Evolutionary conservation across 768 basidiomycete species (phyloP).

Genomic region (Tulasnella sp.): DNA sequence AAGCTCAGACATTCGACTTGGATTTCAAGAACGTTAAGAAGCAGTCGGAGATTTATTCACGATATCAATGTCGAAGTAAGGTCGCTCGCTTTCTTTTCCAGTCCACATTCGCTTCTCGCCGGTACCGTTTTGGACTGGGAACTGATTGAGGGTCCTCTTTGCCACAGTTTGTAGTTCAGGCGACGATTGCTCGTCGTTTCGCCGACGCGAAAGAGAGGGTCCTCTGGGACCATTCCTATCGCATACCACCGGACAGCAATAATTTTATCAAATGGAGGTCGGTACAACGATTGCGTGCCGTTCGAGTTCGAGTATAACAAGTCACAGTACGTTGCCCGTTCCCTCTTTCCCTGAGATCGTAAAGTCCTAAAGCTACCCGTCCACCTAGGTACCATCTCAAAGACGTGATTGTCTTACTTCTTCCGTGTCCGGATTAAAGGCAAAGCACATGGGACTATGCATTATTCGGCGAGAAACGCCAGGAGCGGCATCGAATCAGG

Average conservation of each 20-base stretch:
- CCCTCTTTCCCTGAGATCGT: not conserved
- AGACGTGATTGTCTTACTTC: constrained; percentile 97
- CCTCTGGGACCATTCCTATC: constrained; percentile 96
- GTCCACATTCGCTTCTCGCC: not conserved
- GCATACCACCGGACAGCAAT: constrained; percentile 97
- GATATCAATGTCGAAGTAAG: constrained; percentile 97
- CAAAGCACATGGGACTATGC: constrained; percentile 99
- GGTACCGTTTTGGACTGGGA: not conserved
- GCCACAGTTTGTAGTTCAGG: constrained; percentile 80
- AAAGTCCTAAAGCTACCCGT: too few relatives aligned
- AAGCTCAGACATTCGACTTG: constrained; percentile 94
- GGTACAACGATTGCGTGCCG: constrained; percentile 97
- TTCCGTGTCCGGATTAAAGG: constrained; percentile 95
- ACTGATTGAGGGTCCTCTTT: not conserved
- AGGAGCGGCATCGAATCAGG: constrained; percentile 92
- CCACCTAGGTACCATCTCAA: constrained; percentile 84
- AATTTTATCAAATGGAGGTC: constrained; percentile 99
- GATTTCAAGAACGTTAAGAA: constrained; percentile 99
- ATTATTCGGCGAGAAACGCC: constrained; percentile 98
- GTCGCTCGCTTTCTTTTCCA: constrained; percentile 40
- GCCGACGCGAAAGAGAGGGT: constrained; percentile 91
- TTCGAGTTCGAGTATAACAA: constrained; percentile 99
- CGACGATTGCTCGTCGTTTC: constrained; percentile 83
- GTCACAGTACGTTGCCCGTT: constrained; percentile 79
- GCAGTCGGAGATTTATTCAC: constrained; percentile 94